A percentile compares a stretch with the other conserved stretches of the same genome.
Conservation (phyloP, 352 stramenopile species). For the Globisporangium solare region DNA sequence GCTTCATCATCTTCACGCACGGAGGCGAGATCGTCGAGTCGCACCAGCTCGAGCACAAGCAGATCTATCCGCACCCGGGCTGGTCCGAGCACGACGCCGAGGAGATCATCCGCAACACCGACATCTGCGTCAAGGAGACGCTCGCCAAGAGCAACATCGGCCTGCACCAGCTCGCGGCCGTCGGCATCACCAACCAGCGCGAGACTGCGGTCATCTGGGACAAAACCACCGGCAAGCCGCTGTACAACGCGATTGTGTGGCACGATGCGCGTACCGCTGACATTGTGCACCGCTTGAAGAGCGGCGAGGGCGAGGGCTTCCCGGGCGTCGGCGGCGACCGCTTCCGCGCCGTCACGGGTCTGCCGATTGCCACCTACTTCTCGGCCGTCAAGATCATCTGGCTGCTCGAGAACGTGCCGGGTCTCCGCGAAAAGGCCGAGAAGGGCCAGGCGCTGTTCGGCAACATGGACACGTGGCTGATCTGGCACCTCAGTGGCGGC, state of each 20-base stretch:
- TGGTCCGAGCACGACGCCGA: slow-evolving; percentile 98
- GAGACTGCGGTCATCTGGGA: slow-evolving; percentile 98
- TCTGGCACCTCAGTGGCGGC: slow-evolving; percentile 92
- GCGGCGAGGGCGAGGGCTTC: slow-evolving; percentile 54
- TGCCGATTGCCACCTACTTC: slow-evolving; percentile 98
- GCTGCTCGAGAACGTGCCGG: slow-evolving; percentile 94
- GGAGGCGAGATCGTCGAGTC: slow-evolving; percentile 85
- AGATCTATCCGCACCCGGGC: slow-evolving; percentile 94
- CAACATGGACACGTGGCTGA: slow-evolving; percentile 98
- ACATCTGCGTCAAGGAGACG: slow-evolving; percentile 69
- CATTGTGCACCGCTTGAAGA: slow-evolving; percentile 84
- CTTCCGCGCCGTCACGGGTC: slow-evolving; percentile 85
- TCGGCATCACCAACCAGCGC: slow-evolving; percentile 99
- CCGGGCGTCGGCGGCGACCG: slow-evolving; percentile 47
- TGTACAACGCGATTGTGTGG: slow-evolving; percentile 99
- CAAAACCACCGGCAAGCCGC: slow-evolving; percentile 92
- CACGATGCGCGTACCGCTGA: slow-evolving; percentile 94
- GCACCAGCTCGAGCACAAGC: slow-evolving; percentile 95
- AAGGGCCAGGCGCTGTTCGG: slow-evolving; percentile 91
- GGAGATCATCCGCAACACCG: slow-evolving; percentile 91
- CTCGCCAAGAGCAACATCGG: slow-evolving; percentile 69
- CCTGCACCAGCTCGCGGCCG: slow-evolving; percentile 72
- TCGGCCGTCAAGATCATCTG: slow-evolving; percentile 97
- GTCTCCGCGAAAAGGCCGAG: slow-evolving; percentile 84
- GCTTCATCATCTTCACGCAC: slow-evolving; percentile 95